Evolutionary conservation across 1,284 basidiomycete genomes (phyloP).

Genomic region (Trametes polyzona): DNA sequence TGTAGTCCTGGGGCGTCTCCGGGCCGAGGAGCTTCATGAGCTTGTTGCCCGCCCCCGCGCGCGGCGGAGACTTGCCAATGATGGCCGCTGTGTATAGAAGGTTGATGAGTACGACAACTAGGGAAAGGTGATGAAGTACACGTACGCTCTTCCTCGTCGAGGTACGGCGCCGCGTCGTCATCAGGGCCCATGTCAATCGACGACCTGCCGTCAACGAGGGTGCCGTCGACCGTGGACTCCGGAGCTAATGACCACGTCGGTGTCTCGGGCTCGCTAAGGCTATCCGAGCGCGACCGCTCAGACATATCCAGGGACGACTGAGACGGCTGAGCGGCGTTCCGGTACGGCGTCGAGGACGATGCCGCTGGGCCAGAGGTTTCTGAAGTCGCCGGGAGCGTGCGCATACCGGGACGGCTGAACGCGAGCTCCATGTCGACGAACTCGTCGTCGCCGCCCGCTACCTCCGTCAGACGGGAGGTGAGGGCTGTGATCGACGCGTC

Average conservation of each 20-base stretch:
- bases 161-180: constrained; percentile 33
- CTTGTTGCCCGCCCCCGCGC: constrained; percentile 57
- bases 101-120: neutral
- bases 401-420: constrained; percentile 42
- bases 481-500: constrained; percentile 47
- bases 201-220: constrained; percentile 23
- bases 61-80: constrained; percentile 37
- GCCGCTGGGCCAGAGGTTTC: constrained; percentile 7
- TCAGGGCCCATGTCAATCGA: constrained; percentile 20
- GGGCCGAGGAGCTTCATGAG: constrained; percentile 79
- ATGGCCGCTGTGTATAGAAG: constrained; percentile 20
- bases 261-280: constrained; percentile 31
- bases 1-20: constrained; percentile 57
- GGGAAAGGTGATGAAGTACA: neutral
- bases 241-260: constrained; percentile 32
- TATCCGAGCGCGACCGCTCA: constrained; percentile 32
- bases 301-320: constrained; percentile 33
- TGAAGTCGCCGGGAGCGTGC: constrained; percentile 23
- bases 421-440: constrained; percentile 66
- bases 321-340: constrained; percentile 32
- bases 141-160: constrained; percentile 44
- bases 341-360: constrained; percentile 29
- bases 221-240: constrained; percentile 28
- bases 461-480: constrained; percentile 31
- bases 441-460: constrained; percentile 50